These are phyloP conservation scores for Calonectria multiphialidica DNA, from an alignment of 2,329 filamentous ascomycete species.

Conservation along the genomic window DNA sequence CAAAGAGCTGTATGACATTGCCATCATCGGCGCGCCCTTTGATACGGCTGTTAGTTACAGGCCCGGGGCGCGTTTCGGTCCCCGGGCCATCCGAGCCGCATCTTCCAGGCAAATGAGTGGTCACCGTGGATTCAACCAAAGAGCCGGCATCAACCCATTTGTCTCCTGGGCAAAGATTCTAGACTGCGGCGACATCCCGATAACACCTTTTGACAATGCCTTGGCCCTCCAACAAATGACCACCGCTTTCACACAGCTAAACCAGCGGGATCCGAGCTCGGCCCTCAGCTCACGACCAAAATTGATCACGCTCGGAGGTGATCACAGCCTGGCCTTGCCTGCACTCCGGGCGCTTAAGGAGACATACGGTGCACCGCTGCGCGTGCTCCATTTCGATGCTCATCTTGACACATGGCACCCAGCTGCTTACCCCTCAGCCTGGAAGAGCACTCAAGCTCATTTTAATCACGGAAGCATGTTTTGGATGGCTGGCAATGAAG, in stretches of 20 bases:
- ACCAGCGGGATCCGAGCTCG: conserved; percentile 50
- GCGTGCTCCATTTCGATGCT: conserved; percentile 77
- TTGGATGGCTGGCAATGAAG: conserved; percentile 83
- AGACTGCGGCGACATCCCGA: conserved; percentile 88
- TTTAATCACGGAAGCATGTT: conserved; percentile 92
- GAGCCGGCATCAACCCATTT: conserved; percentile 84
- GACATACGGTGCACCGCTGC: conserved; percentile 68
- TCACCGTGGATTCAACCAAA: conserved; percentile 79
- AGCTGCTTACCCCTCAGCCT: conserved; percentile 79
- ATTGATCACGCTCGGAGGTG: conserved; percentile 76
- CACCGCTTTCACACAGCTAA: conserved; percentile 74
- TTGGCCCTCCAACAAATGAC: conserved; percentile 84
- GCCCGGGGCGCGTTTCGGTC: conserved; percentile 78
- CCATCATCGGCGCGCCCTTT: conserved; percentile 75
- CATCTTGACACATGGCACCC: conserved; percentile 87
- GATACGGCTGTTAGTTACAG: conserved; percentile 69
- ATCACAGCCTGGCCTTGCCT: conserved; percentile 76
- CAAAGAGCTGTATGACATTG: conserved; percentile 72
- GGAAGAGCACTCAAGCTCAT: conserved; percentile 61
- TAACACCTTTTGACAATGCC: conserved; percentile 84
- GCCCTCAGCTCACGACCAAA: conserved; percentile 56
- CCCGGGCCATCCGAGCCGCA: conserved; percentile 83
- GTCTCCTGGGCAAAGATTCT: conserved; percentile 79
- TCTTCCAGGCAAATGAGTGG: conserved; percentile 78
- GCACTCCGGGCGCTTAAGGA: conserved; percentile 72